These are phyloP conservation scores for Mycena metata DNA, from an alignment of 768 basidiomycete species.

Conservation along the genomic window DNA sequence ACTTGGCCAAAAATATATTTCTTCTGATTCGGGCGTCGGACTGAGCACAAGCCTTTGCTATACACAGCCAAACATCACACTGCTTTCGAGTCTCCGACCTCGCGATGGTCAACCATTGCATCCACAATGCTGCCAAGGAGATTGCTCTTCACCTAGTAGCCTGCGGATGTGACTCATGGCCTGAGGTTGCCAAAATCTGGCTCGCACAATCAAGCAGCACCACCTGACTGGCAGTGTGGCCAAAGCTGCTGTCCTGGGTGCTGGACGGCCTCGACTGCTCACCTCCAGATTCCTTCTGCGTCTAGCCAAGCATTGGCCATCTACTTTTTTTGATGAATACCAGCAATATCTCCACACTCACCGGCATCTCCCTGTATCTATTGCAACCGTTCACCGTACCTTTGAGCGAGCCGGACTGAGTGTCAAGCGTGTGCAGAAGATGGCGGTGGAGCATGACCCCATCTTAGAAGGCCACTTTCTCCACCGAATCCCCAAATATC, in stretches of 20 bases:
- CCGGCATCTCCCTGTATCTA: constrained; percentile 30
- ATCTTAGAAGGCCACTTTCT: neutral
- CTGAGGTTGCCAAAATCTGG: neutral
- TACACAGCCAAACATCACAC: too few species aligned
- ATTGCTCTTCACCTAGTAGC: neutral
- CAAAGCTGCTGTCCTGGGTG: too few species aligned
- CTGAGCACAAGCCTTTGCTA: too few species aligned
- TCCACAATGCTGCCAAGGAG: neutral
- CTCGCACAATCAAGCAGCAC: constrained; percentile 13
- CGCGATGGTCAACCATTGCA: neutral
- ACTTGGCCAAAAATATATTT: too few species aligned
- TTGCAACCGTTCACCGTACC: constrained; percentile 33
- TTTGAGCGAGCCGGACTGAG: constrained; percentile 28
- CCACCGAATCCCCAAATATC: neutral
- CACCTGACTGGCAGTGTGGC: constrained; percentile 13
- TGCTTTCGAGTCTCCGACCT: too few species aligned
- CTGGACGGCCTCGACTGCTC: too few species aligned
- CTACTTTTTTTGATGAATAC: constrained; percentile 32
- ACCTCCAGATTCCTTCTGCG: neutral
- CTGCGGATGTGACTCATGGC: neutral
- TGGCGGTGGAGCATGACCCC: constrained; percentile 24
- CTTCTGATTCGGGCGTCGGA: too few species aligned
- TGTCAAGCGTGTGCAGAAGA: constrained; percentile 28
- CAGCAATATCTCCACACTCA: constrained; percentile 13
- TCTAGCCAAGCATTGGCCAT: constrained; percentile 21